phyloP scores from a whole-genome alignment of 345 rosid genomes.

The Boechera stricta region DNA sequence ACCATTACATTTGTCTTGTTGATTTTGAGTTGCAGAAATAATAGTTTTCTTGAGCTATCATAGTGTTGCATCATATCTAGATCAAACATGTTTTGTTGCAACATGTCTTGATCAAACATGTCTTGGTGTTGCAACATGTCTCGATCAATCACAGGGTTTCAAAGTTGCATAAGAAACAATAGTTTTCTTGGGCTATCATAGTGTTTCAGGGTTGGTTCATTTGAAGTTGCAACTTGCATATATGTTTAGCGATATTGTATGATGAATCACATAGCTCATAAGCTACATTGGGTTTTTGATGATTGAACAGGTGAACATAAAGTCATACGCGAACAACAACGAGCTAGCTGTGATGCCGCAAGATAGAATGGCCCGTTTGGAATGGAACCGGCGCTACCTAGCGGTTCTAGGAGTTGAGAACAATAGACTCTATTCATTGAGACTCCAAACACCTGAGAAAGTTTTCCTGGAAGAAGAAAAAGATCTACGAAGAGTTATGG shows the following conservation, averaged over 20 bases:
- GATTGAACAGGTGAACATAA: conserved; percentile 74
- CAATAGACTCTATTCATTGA: conserved; percentile 73
- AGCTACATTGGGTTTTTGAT: not conserved
- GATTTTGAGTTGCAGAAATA: not conserved
- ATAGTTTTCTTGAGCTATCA: not conserved
- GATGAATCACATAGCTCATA: not conserved
- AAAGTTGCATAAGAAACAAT: not conserved
- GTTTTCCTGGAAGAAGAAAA: conserved; percentile 83
- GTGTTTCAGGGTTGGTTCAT: not conserved
- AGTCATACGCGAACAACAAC: conserved; percentile 87
- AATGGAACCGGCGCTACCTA: conserved; percentile 88
- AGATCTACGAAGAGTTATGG: conserved; percentile 86
- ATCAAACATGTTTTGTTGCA: not conserved
- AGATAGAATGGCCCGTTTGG: conserved; percentile 78
- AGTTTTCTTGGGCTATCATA: not conserved
- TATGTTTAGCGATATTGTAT: not conserved
- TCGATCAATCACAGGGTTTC: not conserved
- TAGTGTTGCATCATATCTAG: not conserved
- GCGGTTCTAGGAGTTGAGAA: conserved; percentile 86
- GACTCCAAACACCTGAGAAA: conserved; percentile 89
- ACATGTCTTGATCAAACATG: not conserved
- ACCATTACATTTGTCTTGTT: not conserved
- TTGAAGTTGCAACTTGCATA: conserved; percentile 10
- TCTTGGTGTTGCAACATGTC: not conserved
- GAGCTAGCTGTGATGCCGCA: conserved; percentile 94